Conservation (phyloP, 2,329 filamentous ascomycete species). For the Arthroderma uncinatum region DNA sequence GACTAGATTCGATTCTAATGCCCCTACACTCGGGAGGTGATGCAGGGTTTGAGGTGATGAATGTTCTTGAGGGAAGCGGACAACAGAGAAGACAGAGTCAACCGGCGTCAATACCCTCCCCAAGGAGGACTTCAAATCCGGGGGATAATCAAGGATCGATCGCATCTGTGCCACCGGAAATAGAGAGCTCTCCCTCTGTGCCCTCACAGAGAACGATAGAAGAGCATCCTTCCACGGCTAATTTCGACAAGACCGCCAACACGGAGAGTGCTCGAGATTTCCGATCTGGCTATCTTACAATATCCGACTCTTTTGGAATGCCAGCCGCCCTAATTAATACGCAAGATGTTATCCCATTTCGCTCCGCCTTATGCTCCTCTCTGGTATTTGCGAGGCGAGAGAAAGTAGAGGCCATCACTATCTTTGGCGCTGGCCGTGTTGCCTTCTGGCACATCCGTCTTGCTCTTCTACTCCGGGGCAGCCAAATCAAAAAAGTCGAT, state of each 20-base stretch:
- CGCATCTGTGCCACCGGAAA: neutral
- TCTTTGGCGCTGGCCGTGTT: constrained; percentile 82
- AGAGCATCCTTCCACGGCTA: constrained; percentile 21
- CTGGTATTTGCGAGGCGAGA: constrained; percentile 55
- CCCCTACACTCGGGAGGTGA: constrained; percentile 50
- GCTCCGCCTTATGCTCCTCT: constrained; percentile 51
- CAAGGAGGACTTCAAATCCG: neutral
- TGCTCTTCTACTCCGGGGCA: constrained; percentile 54
- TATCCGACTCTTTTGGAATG: constrained; percentile 47
- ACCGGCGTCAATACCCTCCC: neutral
- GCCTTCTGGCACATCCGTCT: constrained; percentile 92
- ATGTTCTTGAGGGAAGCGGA: constrained; percentile 26
- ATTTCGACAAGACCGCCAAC: constrained; percentile 26
- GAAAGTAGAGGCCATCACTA: constrained; percentile 61
- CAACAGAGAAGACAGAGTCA: neutral
- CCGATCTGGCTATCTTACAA: constrained; percentile 47
- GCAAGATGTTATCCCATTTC: constrained; percentile 57
- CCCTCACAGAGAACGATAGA: neutral
- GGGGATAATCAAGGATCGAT: neutral
- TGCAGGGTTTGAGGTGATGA: constrained; percentile 56
- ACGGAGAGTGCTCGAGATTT: constrained; percentile 25
- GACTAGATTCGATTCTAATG: constrained; percentile 55
- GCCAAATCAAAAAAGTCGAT: constrained; percentile 65
- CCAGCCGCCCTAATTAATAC: constrained; percentile 55
- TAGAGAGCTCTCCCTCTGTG: neutral